Conservation (phyloP, 2,329 filamentous ascomycete genomes). For the Moelleriella libera region DNA sequence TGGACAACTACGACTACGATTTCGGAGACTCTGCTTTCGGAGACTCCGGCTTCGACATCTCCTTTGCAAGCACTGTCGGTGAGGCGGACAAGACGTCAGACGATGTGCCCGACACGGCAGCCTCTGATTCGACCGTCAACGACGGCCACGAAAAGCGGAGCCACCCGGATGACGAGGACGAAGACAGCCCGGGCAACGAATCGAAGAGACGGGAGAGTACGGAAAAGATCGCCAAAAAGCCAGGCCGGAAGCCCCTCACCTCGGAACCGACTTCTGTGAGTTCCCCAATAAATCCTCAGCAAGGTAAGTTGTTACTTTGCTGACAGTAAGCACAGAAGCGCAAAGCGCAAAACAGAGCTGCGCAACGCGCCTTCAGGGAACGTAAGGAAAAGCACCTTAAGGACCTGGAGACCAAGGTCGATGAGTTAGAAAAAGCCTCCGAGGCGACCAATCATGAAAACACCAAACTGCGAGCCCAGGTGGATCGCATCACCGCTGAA, state of each 20-base stretch:
- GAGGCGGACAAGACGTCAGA: slow-evolving; percentile 60
- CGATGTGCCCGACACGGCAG: slow-evolving; percentile 43
- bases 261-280: slow-evolving; percentile 92
- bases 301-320: not conserved
- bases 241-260: slow-evolving; percentile 86
- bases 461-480: slow-evolving; percentile 64
- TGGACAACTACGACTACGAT: slow-evolving; percentile 65
- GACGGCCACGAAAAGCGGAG: slow-evolving; percentile 54
- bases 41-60: slow-evolving; percentile 63
- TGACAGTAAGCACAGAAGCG: slow-evolving; percentile 49
- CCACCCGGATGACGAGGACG: slow-evolving; percentile 56
- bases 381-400: slow-evolving; percentile 87
- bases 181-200: slow-evolving; percentile 35
- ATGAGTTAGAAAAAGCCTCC: slow-evolving; percentile 68
- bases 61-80: slow-evolving; percentile 20
- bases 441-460: slow-evolving; percentile 79
- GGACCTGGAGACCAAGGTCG: slow-evolving; percentile 66
- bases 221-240: slow-evolving; percentile 85
- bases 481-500: slow-evolving; percentile 76
- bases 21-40: slow-evolving; percentile 63
- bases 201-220: slow-evolving; percentile 68
- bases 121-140: slow-evolving; percentile 44
- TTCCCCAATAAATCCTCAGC: slow-evolving; percentile 10
- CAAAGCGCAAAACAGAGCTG: slow-evolving; percentile 89
- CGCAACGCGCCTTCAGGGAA: slow-evolving; percentile 85